Evolutionary conservation across 805 yeast species (phyloP), one percentile per base, ranked within the genome.

Genomic region (Hanseniaspora guilliermondii): DNA sequence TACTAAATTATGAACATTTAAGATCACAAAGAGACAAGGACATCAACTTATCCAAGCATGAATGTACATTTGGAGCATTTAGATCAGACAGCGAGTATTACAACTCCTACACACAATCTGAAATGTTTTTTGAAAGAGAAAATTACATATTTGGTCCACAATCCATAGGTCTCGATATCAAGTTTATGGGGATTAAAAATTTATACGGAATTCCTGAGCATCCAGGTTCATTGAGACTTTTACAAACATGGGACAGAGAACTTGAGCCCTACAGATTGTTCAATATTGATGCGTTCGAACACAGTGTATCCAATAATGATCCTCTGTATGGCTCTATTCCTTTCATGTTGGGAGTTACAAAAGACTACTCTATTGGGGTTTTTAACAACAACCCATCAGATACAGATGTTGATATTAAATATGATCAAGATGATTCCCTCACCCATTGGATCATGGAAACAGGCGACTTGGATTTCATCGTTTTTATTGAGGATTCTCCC

Each of bases 281-380:
- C 73, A 91, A 93, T 61, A 97, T 89, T 30, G 99, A 93, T 65
- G 91, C 91, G 36, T 93, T 93, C 68, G 97, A 93, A 68, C 93
- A 93, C 65, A 94, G 86, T 60, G 74, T 82, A 1, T 78, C 85
- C 58, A 83, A 95, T 38, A 79, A 81, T 55, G 73, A 83, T 74
- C 87, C 97, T 46, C 88, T 89, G 95, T 93, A 93, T 64, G 99
- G 99, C 1, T 73, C 95, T 0, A 87, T 93, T 60, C 98, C 99
- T 2, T 79, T 89, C 45, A 74, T 93, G 76, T 69, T 87, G 49
- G 93, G 87, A 0, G 78, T 77, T 17, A 79, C 77, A 49, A 73
- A 77, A 0, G 76, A 70, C 0, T 61, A 73, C 2, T 72, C 89
- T 1, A 78, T 80, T 11, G 97, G 95, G 16, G 66, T 91, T 9